phyloP scores from a whole-genome alignment of 345 rosid species.

The Sonneratia caseolaris region DNA sequence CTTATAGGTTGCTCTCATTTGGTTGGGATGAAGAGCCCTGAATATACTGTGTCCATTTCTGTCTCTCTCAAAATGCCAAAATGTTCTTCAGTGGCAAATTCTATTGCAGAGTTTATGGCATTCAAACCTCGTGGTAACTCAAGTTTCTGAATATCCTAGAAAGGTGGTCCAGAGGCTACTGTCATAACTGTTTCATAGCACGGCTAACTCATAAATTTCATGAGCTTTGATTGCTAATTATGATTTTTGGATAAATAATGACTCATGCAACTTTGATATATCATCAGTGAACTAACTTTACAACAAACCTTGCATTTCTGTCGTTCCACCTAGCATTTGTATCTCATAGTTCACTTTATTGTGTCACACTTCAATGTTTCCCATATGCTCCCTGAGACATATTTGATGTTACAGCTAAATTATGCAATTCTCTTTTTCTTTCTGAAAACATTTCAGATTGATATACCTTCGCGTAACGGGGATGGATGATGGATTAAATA shows the following conservation, averaged over 20 bases:
- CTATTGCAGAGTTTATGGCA: not conserved
- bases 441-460: constrained; percentile 31
- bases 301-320: not conserved
- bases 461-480: constrained; percentile 86
- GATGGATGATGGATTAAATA: constrained; percentile 79
- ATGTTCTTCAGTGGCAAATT: not conserved
- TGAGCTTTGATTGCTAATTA: not conserved
- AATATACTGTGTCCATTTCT: not conserved
- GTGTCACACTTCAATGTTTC: not conserved
- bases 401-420: not conserved
- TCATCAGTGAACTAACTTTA: not conserved
- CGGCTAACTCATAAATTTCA: not conserved
- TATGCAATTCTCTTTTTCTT: not conserved
- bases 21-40: not conserved
- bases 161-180: not conserved
- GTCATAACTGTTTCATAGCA: not conserved
- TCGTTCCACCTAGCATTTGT: not conserved
- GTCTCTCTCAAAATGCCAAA: not conserved
- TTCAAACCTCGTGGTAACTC: not conserved
- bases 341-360: not conserved
- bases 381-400: not conserved
- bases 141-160: not conserved
- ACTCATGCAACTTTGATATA: not conserved
- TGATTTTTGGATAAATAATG: not conserved
- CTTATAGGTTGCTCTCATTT: not conserved